These are phyloP conservation scores for Chaetomiaceae sp. DNA, from an alignment of 2,329 filamentous ascomycete genomes.

Conservation along the genomic window DNA sequence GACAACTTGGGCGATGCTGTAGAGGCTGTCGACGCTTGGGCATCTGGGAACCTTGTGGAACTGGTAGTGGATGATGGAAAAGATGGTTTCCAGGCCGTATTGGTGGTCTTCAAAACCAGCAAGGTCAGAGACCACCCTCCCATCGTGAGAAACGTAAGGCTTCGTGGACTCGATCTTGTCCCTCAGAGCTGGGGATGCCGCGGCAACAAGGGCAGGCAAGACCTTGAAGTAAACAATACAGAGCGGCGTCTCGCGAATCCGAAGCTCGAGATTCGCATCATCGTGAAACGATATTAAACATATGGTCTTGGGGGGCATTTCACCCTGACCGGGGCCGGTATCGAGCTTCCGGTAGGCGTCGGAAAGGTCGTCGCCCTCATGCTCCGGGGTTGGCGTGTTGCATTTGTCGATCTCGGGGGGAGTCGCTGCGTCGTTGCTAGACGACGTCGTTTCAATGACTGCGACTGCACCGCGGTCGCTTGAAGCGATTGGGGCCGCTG, in stretches of 20 bases:
- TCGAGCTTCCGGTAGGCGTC: too few species aligned
- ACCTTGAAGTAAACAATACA: slow-evolving; percentile 17
- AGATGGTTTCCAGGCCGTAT: slow-evolving; percentile 22
- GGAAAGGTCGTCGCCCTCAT: too few species aligned
- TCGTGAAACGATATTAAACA: slow-evolving; percentile 18
- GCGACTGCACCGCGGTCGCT: too few species aligned
- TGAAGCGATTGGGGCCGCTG: too few species aligned
- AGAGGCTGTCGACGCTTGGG: slow-evolving; percentile 18
- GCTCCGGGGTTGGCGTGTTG: too few species aligned
- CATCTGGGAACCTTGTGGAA: slow-evolving; percentile 22
- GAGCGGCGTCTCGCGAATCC: slow-evolving; percentile 10
- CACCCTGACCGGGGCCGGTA: neutral
- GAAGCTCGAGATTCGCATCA: slow-evolving; percentile 22
- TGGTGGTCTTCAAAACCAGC: slow-evolving; percentile 6
- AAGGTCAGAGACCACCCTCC: slow-evolving; percentile 7
- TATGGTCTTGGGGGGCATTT: neutral
- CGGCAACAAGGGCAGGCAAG: slow-evolving; percentile 16
- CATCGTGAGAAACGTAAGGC: neutral
- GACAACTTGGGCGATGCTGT: slow-evolving; percentile 20
- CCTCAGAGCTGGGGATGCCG: slow-evolving; percentile 19
- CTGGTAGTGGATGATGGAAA: slow-evolving; percentile 27
- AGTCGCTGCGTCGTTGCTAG: too few species aligned
- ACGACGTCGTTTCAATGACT: too few species aligned
- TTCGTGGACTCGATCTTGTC: neutral
- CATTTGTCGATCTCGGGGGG: too few species aligned